Evolutionary conservation across 2,329 filamentous ascomycete genomes (phyloP).

Genomic region (Botrytis deweyae): DNA sequence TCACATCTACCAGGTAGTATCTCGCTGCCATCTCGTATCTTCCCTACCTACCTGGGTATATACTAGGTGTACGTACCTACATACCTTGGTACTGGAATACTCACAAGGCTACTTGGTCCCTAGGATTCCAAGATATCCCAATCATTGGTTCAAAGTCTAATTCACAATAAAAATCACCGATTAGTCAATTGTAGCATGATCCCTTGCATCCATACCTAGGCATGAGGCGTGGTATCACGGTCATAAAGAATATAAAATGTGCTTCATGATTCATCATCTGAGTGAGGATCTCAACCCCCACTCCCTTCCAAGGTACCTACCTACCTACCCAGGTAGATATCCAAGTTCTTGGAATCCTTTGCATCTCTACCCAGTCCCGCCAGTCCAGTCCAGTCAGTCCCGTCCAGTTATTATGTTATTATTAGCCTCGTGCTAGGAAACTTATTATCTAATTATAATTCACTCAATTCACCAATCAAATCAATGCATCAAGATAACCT

Average conservation of each 20-base stretch:
- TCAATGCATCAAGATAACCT: not conserved
- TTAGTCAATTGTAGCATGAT: not conserved
- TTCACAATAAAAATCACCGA: not conserved
- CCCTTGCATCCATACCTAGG: not conserved
- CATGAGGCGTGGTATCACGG: no score
- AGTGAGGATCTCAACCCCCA: not conserved
- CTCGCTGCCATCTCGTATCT: not conserved
- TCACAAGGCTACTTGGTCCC: not conserved
- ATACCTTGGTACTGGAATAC: not conserved
- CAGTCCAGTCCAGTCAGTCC: no score
- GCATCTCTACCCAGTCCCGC: not conserved
- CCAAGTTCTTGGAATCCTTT: not conserved
- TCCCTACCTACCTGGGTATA: not conserved
- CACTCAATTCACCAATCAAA: not conserved
- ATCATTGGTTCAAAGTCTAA: not conserved
- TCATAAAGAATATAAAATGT: no score
- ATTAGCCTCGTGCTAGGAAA: constrained; percentile 10
- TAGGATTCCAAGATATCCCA: not conserved
- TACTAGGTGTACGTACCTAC: no score
- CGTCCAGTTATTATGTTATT: not conserved
- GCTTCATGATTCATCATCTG: not conserved
- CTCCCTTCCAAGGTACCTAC: no score
- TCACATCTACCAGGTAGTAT: not conserved
- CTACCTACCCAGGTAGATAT: not conserved
- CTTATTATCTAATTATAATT: constrained; percentile 7